Evolutionary conservation across 2,329 filamentous ascomycete genomes (phyloP), one percentile per base, ranked within the genome.

Genomic region (Ceratocystis cacaofunesta): DNA sequence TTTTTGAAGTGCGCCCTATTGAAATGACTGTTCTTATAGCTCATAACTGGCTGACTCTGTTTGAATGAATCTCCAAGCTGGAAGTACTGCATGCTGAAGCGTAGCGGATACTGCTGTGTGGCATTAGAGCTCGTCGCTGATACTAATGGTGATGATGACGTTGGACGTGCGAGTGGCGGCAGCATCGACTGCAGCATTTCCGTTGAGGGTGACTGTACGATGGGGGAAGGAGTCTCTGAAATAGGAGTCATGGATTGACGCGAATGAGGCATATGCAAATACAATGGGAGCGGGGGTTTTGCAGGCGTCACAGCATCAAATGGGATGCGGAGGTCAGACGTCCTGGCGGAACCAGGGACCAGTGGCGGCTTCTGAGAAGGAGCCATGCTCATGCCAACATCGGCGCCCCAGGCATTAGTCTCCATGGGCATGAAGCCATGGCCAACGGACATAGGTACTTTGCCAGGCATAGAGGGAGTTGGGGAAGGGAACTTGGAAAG

Each of bases 1-100:
- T 87, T 88, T 67, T 84, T 83, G 69, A 83, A 87, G 71, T 88
- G 85, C 0, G 85, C 84, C 60, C 80, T 80, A 70, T 87, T 87
- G 74, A 83, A 86, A 65, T 86, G 82, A 63, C 81, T 85, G 69
- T 87, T 86, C 70, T 84, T 85, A 70, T 87, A 87, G 1, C 46
- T 86, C 64, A 77, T 78, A 63, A 80, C 79, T 3, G 76, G 74
- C n/a, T 79, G 77, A 66, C 81, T 80, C 1, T 71, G 71, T n/a
- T 74, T 73, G 57, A 58, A 67, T n/a, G 71, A 73, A 66, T 72
- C 76, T 63, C 78, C 79, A 25, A 75, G 74, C 66, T 79, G 81
- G 66, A 80, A 80, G 71, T 80, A 83, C 66, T 80, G 74, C 10
- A 72, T 78, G 70, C 79, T 85, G 71, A 84, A 85, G 3, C 81